phyloP scores from a whole-genome alignment of 176 grass and related monocot genomes.

The Oryza brachyantha region DNA sequence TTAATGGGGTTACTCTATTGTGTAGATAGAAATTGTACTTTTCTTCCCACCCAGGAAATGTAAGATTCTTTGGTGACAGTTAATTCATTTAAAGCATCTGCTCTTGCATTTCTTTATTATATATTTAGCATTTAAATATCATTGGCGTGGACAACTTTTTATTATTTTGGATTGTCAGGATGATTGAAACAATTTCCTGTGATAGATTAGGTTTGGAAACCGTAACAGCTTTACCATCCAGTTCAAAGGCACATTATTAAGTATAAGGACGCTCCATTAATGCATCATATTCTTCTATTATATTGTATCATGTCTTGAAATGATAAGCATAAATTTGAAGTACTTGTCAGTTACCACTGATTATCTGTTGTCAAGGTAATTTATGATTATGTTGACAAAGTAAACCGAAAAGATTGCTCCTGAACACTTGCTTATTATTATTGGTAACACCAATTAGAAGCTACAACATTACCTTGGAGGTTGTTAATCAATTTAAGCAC shows the following conservation, averaged over 20 bases:
- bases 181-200: neutral
- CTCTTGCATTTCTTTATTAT: neutral
- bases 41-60: constrained; percentile 6
- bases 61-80: constrained; percentile 5
- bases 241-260: neutral
- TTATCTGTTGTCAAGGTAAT: neutral
- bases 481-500: constrained; percentile 2
- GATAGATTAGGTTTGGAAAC: neutral
- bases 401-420: neutral
- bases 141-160: neutral
- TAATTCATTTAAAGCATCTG: constrained; percentile 27
- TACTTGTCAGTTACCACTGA: neutral
- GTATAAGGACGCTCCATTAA: neutral
- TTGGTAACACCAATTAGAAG: neutral
- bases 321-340: constrained; percentile 9
- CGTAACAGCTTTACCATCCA: neutral
- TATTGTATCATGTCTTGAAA: neutral
- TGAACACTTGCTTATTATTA: neutral
- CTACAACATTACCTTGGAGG: neutral
- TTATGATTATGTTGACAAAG: neutral
- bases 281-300: neutral
- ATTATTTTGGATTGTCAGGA: neutral
- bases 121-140: constrained; percentile 1
- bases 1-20: neutral
- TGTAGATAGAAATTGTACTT: constrained; percentile 32